These are phyloP conservation scores for Trametes villosa DNA, from an alignment of 768 basidiomycete genomes.

Conservation along the genomic window DNA sequence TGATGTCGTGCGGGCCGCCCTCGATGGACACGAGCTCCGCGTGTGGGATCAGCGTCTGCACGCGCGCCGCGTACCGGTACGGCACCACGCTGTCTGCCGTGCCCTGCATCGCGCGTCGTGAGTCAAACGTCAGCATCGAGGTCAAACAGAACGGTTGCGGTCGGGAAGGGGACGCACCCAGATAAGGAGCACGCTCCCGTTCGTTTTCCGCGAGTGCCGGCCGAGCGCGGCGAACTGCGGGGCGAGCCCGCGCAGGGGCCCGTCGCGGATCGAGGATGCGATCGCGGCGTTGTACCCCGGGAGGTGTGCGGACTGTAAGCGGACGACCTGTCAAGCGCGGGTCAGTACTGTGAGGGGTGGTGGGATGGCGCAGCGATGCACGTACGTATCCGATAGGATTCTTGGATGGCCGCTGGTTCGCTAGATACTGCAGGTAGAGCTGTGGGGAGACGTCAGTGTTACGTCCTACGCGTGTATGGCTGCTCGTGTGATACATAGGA, in stretches of 20 bases:
- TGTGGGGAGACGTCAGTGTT: slow-evolving; percentile 5
- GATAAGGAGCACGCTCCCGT: slow-evolving; percentile 60
- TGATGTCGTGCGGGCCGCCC: slow-evolving; percentile 56
- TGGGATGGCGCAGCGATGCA: neutral
- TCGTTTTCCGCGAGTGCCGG: slow-evolving; percentile 40
- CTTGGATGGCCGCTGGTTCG: slow-evolving; percentile 32
- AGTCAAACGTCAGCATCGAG: neutral
- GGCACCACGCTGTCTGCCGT: slow-evolving; percentile 61
- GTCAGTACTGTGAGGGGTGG: neutral
- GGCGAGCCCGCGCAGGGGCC: slow-evolving; percentile 67
- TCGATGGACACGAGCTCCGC: slow-evolving; percentile 52
- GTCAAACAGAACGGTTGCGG: neutral
- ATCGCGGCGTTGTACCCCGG: slow-evolving; percentile 75
- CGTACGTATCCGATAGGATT: slow-evolving; percentile 36
- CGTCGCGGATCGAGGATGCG: slow-evolving; percentile 75
- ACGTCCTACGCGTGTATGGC: no score
- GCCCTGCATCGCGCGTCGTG: slow-evolving; percentile 43
- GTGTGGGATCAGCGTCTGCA: slow-evolving; percentile 48
- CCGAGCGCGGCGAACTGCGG: slow-evolving; percentile 55
- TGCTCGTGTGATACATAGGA: no score
- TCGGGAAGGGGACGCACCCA: slow-evolving; percentile 51
- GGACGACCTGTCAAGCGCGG: slow-evolving; percentile 58
- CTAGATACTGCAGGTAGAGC: slow-evolving; percentile 40
- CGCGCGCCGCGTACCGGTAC: slow-evolving; percentile 54
- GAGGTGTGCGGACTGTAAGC: slow-evolving; percentile 78